Base-by-base conservation (phyloP, 257 asterid genomes). In the Solanum piurae region DNA sequence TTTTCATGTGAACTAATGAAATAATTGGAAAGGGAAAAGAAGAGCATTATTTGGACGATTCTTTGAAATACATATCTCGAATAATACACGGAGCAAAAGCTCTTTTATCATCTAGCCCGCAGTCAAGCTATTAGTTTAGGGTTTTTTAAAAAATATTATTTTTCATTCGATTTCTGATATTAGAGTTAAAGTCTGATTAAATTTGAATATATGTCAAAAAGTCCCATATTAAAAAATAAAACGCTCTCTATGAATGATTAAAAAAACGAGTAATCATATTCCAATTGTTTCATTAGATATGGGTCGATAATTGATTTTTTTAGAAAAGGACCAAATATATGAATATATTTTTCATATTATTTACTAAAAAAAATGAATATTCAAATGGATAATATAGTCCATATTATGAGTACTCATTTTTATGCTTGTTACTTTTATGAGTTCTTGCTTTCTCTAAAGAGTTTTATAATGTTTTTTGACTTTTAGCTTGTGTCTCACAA, bases 1-100 rank as follows among this genome's bases (percentile, higher is more conserved):
- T 75, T 9, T 4, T 75, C 83, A 74, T 37, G 52, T 74, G 83
- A 74, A 74, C 52, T 34, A 74, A 23, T 75, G 25, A 75, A 75
- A 37, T 75, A 38, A 21, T 23, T 21, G 33, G 42, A 11, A 36
- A 6, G 23, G 40, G 2, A 21, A 9, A 34, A 18, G 27, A 34
- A 16, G 14, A 34, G 1, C 14, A 18, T 4, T 33, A 72, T 72
- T 46, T 31, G 40, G 40, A 31, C 40, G 5, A 6, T 23, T 8
- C 42, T 31, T 14, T 71, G 55, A 46, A 46, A 46, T 12, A 46
- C 2, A 46, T 13, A 46, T 46, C 55, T 46, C 55, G 20, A 46
- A 46, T 12, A 13, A 46, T 46, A 46, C 55, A 46, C 20, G 13
- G 18, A 46, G 18, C 55, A 46, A 46, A 46, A 46, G 1, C 55